phyloP scores from a whole-genome alignment of 805 yeast species.

The Metschnikowia vanudenii region DNA sequence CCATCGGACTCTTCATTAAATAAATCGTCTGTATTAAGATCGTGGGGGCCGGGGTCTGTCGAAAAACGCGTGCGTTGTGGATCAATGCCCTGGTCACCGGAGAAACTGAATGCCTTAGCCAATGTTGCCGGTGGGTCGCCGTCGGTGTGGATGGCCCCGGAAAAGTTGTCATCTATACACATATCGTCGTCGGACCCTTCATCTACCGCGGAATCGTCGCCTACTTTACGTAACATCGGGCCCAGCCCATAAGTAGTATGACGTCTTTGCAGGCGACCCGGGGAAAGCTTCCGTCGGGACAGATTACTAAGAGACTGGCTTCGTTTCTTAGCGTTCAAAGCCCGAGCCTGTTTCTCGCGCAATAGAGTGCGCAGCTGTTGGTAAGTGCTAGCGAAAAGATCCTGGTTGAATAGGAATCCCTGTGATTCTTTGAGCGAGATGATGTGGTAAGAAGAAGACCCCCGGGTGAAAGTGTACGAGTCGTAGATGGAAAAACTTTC shows the following conservation, averaged over 20 bases:
- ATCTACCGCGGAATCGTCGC: slow-evolving; percentile 12
- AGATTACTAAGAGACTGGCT: slow-evolving; percentile 15
- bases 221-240: slow-evolving; percentile 20
- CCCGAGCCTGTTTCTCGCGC: slow-evolving; percentile 31
- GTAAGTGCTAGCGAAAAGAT: slow-evolving; percentile 67
- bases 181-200: slow-evolving; percentile 14
- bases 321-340: slow-evolving; percentile 8
- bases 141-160: background rate
- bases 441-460: slow-evolving; percentile 28
- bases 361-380: slow-evolving; percentile 51
- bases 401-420: slow-evolving; percentile 77
- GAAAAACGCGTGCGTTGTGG: background rate
- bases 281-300: background rate
- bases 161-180: slow-evolving; percentile 7
- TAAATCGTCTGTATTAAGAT: background rate
- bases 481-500: slow-evolving; percentile 58
- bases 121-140: slow-evolving; percentile 1
- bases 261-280: slow-evolving; percentile 20
- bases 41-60: background rate
- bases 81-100: background rate
- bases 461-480: slow-evolving; percentile 32
- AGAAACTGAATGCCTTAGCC: slow-evolving; percentile 6
- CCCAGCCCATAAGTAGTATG: slow-evolving; percentile 30
- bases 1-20: slow-evolving; percentile 4
- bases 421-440: slow-evolving; percentile 61